Conservation (phyloP, 108 stramenopile species). For the Thalassiosira profunda region DNA sequence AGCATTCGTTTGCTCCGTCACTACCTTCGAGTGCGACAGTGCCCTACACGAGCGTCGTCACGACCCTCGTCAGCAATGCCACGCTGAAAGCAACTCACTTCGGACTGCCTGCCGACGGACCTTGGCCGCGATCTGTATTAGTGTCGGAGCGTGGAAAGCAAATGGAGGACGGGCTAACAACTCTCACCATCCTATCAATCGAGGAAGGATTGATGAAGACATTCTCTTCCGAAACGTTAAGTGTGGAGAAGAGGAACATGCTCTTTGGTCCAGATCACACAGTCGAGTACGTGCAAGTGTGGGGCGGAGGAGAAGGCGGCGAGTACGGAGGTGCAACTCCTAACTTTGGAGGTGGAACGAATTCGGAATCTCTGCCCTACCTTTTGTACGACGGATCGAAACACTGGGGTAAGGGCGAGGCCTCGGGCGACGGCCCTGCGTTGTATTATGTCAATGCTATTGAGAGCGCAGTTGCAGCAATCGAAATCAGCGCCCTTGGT, state of each 20-base stretch:
- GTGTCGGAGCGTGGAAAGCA: constrained; percentile 61
- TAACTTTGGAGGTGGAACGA: constrained; percentile 57
- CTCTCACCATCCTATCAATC: constrained; percentile 49
- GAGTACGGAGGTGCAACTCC: constrained; percentile 77
- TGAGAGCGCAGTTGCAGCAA: constrained; percentile 70
- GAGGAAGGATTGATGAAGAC: constrained; percentile 65
- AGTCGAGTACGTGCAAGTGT: constrained; percentile 54
- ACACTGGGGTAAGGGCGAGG: constrained; percentile 37
- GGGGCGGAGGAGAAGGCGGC: constrained; percentile 32
- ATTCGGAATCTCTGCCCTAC: constrained; percentile 48
- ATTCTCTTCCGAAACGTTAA: constrained; percentile 52
- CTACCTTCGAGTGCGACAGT: constrained; percentile 56
- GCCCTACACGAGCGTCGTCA: constrained; percentile 76
- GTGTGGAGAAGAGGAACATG: constrained; percentile 13
- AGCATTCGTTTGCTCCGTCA: constrained; percentile 18
- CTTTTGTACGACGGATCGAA: constrained; percentile 73
- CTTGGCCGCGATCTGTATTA: constrained; percentile 52
- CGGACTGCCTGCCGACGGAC: constrained; percentile 22
- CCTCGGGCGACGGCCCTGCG: constrained; percentile 45
- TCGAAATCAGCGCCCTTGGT: constrained; percentile 80
- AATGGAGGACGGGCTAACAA: constrained; percentile 32
- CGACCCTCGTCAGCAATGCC: constrained; percentile 71
- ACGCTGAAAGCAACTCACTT: constrained; percentile 59
- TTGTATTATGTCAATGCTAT: constrained; percentile 83
- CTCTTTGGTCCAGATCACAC: constrained; percentile 60